Conservation (phyloP, 257 asterid species). For the Verbena officinalis region DNA sequence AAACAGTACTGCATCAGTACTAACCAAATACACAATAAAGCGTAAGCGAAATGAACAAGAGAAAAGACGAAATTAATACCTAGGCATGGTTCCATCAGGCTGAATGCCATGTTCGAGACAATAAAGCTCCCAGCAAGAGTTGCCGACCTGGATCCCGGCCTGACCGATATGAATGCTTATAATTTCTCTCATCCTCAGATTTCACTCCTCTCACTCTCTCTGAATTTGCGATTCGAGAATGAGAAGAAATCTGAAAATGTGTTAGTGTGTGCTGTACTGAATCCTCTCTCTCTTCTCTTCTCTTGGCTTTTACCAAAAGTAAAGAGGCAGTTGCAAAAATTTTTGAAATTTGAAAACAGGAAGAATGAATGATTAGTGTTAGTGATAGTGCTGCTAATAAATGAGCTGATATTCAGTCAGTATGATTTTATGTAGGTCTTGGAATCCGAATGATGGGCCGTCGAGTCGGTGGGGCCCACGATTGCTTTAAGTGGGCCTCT, state of each 20-base stretch:
- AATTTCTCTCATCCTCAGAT: background rate
- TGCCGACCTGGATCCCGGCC: constrained; percentile 13
- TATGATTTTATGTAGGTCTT: no score
- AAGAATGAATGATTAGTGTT: no score
- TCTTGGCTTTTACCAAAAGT: no score
- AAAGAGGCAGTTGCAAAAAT: no score
- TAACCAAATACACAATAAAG: no score
- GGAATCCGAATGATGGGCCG: no score
- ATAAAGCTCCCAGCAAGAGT: constrained; percentile 10
- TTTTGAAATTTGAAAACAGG: no score
- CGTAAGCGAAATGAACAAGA: background rate
- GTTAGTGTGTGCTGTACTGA: background rate
- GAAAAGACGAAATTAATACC: background rate
- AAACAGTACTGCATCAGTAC: background rate
- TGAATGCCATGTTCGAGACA: constrained; percentile 15
- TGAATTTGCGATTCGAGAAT: background rate
- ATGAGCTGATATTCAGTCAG: no score
- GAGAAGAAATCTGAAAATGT: background rate
- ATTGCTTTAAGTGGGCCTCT: background rate
- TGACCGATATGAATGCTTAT: constrained; percentile 7
- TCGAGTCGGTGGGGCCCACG: background rate
- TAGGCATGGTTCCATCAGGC: constrained; percentile 17
- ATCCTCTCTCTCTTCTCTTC: no score
- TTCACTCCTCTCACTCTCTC: background rate
- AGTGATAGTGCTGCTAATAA: no score